Conservation (phyloP, 768 basidiomycete species). For the Mycena rosella region DNA sequence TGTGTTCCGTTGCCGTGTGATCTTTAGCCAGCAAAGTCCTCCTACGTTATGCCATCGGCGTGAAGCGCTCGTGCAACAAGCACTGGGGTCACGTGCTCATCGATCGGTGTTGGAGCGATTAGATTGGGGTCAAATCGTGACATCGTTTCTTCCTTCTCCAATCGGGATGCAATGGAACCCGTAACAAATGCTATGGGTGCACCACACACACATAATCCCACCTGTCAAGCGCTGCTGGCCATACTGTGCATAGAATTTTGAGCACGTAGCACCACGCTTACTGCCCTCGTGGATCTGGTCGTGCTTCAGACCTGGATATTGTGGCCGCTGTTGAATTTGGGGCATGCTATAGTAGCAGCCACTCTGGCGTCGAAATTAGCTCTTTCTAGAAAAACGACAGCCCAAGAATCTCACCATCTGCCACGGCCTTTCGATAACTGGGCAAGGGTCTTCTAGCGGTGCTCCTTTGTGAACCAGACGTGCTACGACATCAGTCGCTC, state of each 20-base stretch:
- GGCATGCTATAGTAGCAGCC: constrained; percentile 36
- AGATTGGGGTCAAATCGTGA: too few species aligned
- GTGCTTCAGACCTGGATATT: constrained; percentile 29
- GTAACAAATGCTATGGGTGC: constrained; percentile 40
- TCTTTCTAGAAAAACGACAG: background rate
- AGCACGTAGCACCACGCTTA: constrained; percentile 37
- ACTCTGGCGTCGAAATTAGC: constrained; percentile 12
- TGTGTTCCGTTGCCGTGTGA: too few species aligned
- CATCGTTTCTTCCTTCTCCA: constrained; percentile 37
- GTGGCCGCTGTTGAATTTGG: constrained; percentile 32
- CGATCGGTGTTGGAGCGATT: too few species aligned
- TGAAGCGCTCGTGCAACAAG: too few species aligned
- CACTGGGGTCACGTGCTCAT: too few species aligned
- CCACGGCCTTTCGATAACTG: too few species aligned
- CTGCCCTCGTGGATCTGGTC: background rate
- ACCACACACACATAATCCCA: constrained; percentile 41
- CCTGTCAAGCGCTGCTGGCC: constrained; percentile 35
- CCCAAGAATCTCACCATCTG: too few species aligned
- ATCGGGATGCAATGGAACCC: constrained; percentile 38
- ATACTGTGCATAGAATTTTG: constrained; percentile 39
- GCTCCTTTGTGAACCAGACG: too few species aligned
- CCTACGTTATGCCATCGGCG: too few species aligned
- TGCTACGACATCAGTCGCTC: too few species aligned
- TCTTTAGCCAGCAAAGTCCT: too few species aligned
- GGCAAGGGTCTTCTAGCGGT: too few species aligned